Percentiles rank a stretch among this genome's conserved stretches.
Conservation (phyloP, 2,329 filamentous ascomycete species). For the Sclerotinia glacialis region DNA sequence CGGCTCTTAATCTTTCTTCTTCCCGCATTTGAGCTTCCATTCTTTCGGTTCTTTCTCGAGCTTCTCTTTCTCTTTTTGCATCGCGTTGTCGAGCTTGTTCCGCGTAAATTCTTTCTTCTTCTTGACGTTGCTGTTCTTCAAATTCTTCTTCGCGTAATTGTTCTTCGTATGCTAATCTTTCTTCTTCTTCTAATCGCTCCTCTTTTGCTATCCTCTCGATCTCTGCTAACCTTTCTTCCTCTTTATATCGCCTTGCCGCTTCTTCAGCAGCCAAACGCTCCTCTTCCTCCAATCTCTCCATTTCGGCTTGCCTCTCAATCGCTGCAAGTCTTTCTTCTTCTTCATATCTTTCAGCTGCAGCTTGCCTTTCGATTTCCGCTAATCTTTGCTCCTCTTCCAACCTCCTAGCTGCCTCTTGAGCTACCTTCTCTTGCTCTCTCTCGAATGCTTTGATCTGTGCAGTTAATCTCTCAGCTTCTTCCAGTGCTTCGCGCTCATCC, state of each 20-base stretch:
- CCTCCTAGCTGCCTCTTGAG: slow-evolving; percentile 22
- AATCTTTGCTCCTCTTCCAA: slow-evolving; percentile 16
- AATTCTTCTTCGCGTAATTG: slow-evolving; percentile 16
- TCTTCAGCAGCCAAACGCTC: slow-evolving; percentile 16
- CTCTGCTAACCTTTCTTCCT: slow-evolving; percentile 14
- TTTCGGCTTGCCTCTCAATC: not conserved
- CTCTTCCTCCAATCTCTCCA: slow-evolving; percentile 12
- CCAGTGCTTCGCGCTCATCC: slow-evolving; percentile 19
- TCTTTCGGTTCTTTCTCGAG: slow-evolving; percentile 4
- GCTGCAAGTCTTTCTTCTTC: slow-evolving; percentile 17
- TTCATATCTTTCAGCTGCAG: slow-evolving; percentile 9
- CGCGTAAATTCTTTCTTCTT: slow-evolving; percentile 18
- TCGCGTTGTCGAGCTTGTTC: slow-evolving; percentile 18
- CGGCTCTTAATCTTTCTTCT: slow-evolving; percentile 8
- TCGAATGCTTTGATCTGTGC: slow-evolving; percentile 23
- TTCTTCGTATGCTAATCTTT: slow-evolving; percentile 13
- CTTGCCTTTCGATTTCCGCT: slow-evolving; percentile 8
- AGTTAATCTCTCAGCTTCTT: slow-evolving; percentile 24
- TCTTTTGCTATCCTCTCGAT: slow-evolving; percentile 7
- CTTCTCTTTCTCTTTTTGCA: slow-evolving; percentile 9
- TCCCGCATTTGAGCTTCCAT: slow-evolving; percentile 5
- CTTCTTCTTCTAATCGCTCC: slow-evolving; percentile 14
- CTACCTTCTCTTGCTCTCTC: slow-evolving; percentile 15
- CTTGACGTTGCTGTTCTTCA: slow-evolving; percentile 5
- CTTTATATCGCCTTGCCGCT: not conserved